phyloP scores from a whole-genome alignment of 495 filamentous ascomycete genomes.

The Pyronema domesticum region DNA sequence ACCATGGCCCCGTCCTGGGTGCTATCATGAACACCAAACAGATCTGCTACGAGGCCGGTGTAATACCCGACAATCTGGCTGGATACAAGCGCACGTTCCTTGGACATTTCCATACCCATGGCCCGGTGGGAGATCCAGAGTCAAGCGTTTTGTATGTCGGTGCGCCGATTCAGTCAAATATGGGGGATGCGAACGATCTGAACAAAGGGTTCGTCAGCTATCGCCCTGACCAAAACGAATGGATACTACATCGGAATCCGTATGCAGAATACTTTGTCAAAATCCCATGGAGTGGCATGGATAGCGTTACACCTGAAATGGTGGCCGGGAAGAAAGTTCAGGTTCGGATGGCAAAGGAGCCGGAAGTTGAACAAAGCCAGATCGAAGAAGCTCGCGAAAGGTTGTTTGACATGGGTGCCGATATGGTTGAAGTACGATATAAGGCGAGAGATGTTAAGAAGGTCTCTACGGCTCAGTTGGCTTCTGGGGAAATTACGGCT shows the following conservation, averaged over 20 bases:
- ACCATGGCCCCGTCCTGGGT: neutral
- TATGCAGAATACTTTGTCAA: slow-evolving; percentile 2
- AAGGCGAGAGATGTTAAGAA: neutral
- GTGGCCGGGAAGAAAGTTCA: neutral
- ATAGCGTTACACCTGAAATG: no score
- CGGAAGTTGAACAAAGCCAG: neutral
- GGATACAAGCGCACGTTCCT: neutral
- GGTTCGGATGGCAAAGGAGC: neutral
- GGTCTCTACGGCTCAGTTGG: no score
- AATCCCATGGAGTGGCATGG: neutral
- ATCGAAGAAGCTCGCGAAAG: neutral
- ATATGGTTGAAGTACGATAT: neutral
- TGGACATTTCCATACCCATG: slow-evolving; percentile 5
- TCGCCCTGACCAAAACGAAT: neutral
- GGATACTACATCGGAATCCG: slow-evolving; percentile 1
- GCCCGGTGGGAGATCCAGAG: neutral
- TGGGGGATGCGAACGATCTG: slow-evolving; percentile 1
- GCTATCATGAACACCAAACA: neutral
- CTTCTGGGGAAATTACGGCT: neutral
- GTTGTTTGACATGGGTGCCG: neutral
- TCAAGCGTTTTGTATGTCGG: neutral
- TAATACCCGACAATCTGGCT: neutral
- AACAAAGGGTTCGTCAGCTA: neutral
- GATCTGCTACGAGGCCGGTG: neutral
- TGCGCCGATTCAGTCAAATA: slow-evolving; percentile 3